Conservation (phyloP, 2,329 filamentous ascomycete species). For the Didymella lethalis region DNA sequence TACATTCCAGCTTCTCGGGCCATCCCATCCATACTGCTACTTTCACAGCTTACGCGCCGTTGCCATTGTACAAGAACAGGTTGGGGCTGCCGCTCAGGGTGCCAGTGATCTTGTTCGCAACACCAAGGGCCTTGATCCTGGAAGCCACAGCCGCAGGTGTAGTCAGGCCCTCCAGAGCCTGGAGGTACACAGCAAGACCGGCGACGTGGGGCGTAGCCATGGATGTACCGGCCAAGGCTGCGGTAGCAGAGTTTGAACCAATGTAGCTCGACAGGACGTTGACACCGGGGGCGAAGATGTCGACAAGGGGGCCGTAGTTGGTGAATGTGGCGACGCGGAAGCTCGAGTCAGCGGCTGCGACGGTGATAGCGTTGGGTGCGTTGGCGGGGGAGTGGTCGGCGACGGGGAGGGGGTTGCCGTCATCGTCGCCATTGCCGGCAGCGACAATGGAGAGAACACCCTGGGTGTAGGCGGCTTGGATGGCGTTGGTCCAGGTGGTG, state of each 20-base stretch:
- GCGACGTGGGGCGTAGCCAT: slow-evolving; percentile 73
- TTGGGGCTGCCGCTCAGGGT: slow-evolving; percentile 28
- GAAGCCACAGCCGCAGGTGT: slow-evolving; percentile 25
- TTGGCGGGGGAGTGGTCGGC: slow-evolving; percentile 37
- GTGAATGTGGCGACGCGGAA: slow-evolving; percentile 36
- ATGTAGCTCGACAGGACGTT: slow-evolving; percentile 54
- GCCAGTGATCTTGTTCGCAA: slow-evolving; percentile 14
- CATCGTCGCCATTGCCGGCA: slow-evolving; percentile 39
- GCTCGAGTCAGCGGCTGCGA: slow-evolving; percentile 37
- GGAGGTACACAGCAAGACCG: slow-evolving; percentile 72
- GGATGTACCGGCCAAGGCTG: slow-evolving; percentile 63
- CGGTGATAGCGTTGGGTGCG: slow-evolving; percentile 39
- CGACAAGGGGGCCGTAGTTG: slow-evolving; percentile 41
- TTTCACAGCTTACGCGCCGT: slow-evolving; percentile 23
- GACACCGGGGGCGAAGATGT: slow-evolving; percentile 45
- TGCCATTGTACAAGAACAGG: slow-evolving; percentile 31
- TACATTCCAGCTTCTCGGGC: not conserved
- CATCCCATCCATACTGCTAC: not conserved
- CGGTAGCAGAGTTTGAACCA: slow-evolving; percentile 44
- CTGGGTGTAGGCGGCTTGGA: slow-evolving; percentile 29
- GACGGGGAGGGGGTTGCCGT: slow-evolving; percentile 25
- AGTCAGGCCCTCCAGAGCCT: slow-evolving; percentile 54
- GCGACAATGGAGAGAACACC: slow-evolving; percentile 44
- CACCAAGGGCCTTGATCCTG: slow-evolving; percentile 28
- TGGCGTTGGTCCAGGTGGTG: slow-evolving; percentile 37